Evolutionary conservation across 352 stramenopile genomes (phyloP), one percentile per base, ranked within the genome.

Genomic region (Pythium coloratum): DNA sequence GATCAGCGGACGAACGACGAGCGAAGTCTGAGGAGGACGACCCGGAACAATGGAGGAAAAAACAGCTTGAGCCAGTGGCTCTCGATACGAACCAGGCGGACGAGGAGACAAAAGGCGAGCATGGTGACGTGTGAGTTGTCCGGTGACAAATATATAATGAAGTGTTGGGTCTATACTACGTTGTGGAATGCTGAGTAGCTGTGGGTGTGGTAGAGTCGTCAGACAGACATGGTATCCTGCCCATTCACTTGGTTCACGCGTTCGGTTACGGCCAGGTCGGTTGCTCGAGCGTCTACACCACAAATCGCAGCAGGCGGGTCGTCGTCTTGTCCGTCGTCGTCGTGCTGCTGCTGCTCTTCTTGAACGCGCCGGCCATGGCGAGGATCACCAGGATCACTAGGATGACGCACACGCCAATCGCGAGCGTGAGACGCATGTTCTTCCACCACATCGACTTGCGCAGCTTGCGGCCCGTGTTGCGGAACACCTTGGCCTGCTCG

Each of bases 391-490:
- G 69, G 33, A 95, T 67, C 18, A 92, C 82, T 42, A 95, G 77
- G 28, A 95, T 73, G 54, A 74, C 75, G 56, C 80, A 83, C 26
- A 90, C 64, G 26, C 70, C 71, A 16, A 95, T 81, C 30, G 80
- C 64, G 36, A 95, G 78, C 60, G 78, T 93, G 55, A 94, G 75
- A 55, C 86, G 84, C 62, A 92, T 76, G 72, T 95, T 94, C 69
- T 93, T 92, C 87, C 85, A 94, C 85, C 86, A 94, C 85, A 95
- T 93, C 44, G 80, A 72, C 56, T 85, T 84, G 49, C 82, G 82
- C 53, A 95, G 66, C 63, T 92, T 91, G 51, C 85, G 86, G 3
- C 87, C 84, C 9, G 81, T 92, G 73, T 94, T 94, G 59, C 84
- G 82, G 53, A 94, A 95, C 40, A 94, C 84, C 63, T 94, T 95